phyloP scores from a whole-genome alignment of 1,284 basidiomycete genomes.

The Ceratobasidium sp. region DNA sequence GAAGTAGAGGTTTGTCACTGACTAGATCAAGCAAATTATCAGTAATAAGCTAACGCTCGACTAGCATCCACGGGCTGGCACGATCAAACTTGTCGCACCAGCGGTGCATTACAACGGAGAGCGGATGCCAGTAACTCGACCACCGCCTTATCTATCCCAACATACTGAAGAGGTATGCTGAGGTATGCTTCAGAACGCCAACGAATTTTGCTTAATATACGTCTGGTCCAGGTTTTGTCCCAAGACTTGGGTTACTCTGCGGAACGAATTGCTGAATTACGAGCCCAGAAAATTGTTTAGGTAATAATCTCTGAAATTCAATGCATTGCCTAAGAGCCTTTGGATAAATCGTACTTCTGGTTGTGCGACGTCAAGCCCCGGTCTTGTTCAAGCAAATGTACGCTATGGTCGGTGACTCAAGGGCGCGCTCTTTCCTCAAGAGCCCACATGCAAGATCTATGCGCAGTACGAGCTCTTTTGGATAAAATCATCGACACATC shows the following conservation, averaged over 20 bases:
- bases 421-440: no score
- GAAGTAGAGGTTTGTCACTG: slow-evolving; percentile 69
- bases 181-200: slow-evolving; percentile 24
- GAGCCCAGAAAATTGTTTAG: slow-evolving; percentile 68
- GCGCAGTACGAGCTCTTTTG: no score
- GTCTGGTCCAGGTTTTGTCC: slow-evolving; percentile 65
- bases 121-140: slow-evolving; percentile 78
- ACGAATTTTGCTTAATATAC: neutral
- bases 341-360: no score
- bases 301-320: neutral
- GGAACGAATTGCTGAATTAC: slow-evolving; percentile 69
- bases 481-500: no score
- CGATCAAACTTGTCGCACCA: slow-evolving; percentile 87
- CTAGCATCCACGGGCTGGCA: slow-evolving; percentile 82
- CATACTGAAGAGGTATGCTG: slow-evolving; percentile 78
- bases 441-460: no score
- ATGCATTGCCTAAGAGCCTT: no score
- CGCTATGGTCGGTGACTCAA: no score
- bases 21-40: slow-evolving; percentile 32
- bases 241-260: slow-evolving; percentile 75
- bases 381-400: no score
- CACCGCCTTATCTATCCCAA: slow-evolving; percentile 87
- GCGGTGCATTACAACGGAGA: slow-evolving; percentile 89
- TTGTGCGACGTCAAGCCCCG: no score
- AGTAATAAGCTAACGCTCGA: slow-evolving; percentile 31